phyloP scores from a whole-genome alignment of 2,329 filamentous ascomycete species.

The Botrytis elliptica region DNA sequence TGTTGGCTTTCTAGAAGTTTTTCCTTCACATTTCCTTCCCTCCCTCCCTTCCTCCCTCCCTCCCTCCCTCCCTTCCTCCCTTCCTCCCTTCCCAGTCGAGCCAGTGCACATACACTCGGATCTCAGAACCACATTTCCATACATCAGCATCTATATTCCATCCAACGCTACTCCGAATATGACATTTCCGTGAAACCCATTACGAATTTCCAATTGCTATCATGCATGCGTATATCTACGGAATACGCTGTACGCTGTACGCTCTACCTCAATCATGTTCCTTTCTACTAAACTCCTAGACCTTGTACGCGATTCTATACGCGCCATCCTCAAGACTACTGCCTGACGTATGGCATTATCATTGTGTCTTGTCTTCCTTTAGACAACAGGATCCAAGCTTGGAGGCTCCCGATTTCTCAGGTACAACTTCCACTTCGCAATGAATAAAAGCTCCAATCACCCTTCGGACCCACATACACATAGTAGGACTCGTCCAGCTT shows the following conservation, averaged over 20 bases:
- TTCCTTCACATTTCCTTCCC: background rate
- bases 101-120: background rate
- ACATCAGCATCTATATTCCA: background rate
- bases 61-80: no score
- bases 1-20: background rate
- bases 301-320: background rate
- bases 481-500: background rate
- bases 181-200: background rate
- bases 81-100: no score
- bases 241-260: background rate
- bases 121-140: background rate
- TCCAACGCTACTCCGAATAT: background rate
- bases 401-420: background rate
- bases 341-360: background rate
- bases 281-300: background rate
- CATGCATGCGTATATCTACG: background rate
- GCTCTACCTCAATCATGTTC: background rate
- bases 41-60: background rate
- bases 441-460: background rate
- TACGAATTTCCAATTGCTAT: background rate
- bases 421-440: background rate
- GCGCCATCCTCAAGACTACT: background rate
- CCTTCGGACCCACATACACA: background rate
- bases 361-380: background rate
- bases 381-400: background rate